phyloP scores from a whole-genome alignment of 1,139 yeast genomes.

The Yamadazyma diddensiae region DNA sequence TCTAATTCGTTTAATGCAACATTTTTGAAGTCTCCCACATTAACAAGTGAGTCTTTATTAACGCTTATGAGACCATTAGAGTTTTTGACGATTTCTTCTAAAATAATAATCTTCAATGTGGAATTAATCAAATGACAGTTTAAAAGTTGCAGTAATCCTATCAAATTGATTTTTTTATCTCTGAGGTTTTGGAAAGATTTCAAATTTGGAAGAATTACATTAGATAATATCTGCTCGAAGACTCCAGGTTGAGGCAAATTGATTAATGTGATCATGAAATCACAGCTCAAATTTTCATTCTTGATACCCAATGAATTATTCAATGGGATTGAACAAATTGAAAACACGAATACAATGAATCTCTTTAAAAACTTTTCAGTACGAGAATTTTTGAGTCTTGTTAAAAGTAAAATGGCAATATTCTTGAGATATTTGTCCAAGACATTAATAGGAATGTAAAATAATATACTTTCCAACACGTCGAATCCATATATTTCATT shows the following conservation, averaged over 20 bases:
- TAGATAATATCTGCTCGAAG: slow-evolving; percentile 61
- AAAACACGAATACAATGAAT: slow-evolving; percentile 64
- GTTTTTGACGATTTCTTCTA: slow-evolving; percentile 50
- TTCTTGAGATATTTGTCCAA: slow-evolving; percentile 64
- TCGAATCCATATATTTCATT: slow-evolving; percentile 86
- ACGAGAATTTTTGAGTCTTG: slow-evolving; percentile 74
- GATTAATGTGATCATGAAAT: slow-evolving; percentile 53
- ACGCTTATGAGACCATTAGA: slow-evolving; percentile 41
- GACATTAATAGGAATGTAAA: slow-evolving; percentile 49
- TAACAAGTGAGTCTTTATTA: slow-evolving; percentile 14
- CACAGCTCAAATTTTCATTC: slow-evolving; percentile 34
- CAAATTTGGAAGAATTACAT: slow-evolving; percentile 67
- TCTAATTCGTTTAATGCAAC: slow-evolving; percentile 51
- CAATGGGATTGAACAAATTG: slow-evolving; percentile 40
- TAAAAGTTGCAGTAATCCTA: slow-evolving; percentile 67
- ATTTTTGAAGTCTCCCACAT: slow-evolving; percentile 5
- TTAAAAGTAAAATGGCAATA: slow-evolving; percentile 71
- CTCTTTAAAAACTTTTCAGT: slow-evolving; percentile 80
- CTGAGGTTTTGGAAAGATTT: slow-evolving; percentile 61
- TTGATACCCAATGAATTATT: slow-evolving; percentile 19
- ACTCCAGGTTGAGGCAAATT: slow-evolving; percentile 64
- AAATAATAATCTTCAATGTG: slow-evolving; percentile 44
- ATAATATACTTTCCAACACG: slow-evolving; percentile 65
- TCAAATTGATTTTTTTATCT: slow-evolving; percentile 72
- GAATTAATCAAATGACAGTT: slow-evolving; percentile 25